Evolutionary conservation across 2,329 filamentous ascomycete genomes (phyloP), one percentile per base, ranked within the genome.

Genomic region (Simplicillium sp.): DNA sequence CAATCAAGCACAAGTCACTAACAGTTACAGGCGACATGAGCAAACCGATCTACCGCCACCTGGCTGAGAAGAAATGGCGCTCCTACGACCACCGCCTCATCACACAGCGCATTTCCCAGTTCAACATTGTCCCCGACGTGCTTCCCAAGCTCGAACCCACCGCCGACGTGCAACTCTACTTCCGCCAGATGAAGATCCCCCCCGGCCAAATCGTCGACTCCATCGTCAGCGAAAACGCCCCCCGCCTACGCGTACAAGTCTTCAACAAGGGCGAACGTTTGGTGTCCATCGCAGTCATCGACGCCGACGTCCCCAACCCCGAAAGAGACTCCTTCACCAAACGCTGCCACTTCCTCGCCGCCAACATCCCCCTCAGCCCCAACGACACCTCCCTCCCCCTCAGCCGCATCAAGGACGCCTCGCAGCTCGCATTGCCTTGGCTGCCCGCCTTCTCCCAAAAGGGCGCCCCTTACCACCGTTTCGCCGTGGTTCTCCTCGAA

Each of bases 41-140:
- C 68, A 94, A 94, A 62, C 90, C 90, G 47, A 89, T 98, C 57
- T 98, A 98, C 70, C 85, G 90, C 48, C 77, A 85, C 62, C 82
- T 97, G 38, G 87, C 90, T 45, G 77, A 95, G 56, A 69, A 75
- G 53, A 88, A 94, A 68, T 98, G 92, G 92, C 80, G 82, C 51
- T 72, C 79, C 48, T 88, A 92, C 67, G 82, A 87, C 57, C 79
- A 83, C 52, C 78, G 80, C 52, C 67, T 97, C 47, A 76, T 94
- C 48, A 71, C 80, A 47, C 92, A 98, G 69, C 84, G 92, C 57
- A 83, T 97, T 55, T 69, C 76, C 37, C 87, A 95, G 60, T 84
- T 97, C 71, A 75, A 81, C 54, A 80, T 98, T 42, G 76, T 94
- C 7, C 92, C 92, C 12, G 92, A 98, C 60, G 70, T 97, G 17